Evolutionary conservation across 495 filamentous ascomycete genomes (phyloP), one percentile per base, ranked within the genome.

Genomic region (Trypethelium eluteriae): DNA sequence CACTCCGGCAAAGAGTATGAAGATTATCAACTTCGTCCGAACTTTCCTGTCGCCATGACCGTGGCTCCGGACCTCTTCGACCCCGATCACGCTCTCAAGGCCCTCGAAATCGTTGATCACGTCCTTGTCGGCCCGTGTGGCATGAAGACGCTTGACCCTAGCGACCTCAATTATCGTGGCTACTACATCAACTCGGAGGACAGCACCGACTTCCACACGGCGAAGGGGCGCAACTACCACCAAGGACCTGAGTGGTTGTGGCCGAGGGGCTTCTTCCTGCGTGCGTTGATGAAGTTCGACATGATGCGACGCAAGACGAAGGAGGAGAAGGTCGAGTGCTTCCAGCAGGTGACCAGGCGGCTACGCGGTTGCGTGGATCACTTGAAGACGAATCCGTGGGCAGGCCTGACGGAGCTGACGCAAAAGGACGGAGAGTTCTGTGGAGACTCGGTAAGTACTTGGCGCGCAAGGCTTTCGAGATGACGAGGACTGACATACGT

Each of bases 191-290:
- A 99, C 78, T 89, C 88, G 53, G 93, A 97, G 74, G 95, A 99
- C 76, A 90, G 85, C 11, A 84, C 82, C 44, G 90, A 96, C 74
- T 98, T 96, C 73, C 83, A 88, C 1, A 97, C 92, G 0, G 85
- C 88, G 65, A 98, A 98, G 72, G 95, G 95, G 14, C 82, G 95
- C 18, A 97, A 96, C 74, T 99, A 99, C 75, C 95, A 99, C 74
- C 94, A 98, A 76, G 95, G 95, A 1, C 95, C 95, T 0, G 95
- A 99, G 76, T 99, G 95, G 95, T 80, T 96, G n/a, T 99, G 95
- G 95, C 95, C 92, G 1, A 91, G 90, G 3, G 95, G 95, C 7
- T 99, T 89, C 81, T 98, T 93, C 80, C 81, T 97, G 16, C 84
- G 95, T 44, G 95, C 95, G 1, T 79, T 99, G 65, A 79, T 98